phyloP scores from a whole-genome alignment of 2,329 filamentous ascomycete genomes.

The Calonectria naviculata region DNA sequence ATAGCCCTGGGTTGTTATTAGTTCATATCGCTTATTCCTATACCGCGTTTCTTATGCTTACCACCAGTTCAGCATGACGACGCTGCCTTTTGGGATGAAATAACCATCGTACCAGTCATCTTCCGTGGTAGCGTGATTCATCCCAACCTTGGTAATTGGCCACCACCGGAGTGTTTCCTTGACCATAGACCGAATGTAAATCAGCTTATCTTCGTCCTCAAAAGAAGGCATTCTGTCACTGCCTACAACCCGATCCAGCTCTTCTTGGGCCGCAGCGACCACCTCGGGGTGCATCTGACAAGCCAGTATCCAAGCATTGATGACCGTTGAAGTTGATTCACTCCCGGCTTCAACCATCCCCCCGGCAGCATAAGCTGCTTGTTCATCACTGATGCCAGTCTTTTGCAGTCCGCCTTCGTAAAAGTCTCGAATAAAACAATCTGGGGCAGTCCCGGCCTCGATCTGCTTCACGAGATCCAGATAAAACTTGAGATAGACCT shows the following conservation, averaged over 20 bases:
- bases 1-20: conserved; percentile 16
- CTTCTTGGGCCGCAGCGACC: conserved; percentile 30
- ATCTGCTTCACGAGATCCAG: conserved; percentile 22
- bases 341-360: conserved; percentile 34
- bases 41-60: neutral
- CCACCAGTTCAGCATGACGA: conserved; percentile 29
- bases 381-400: conserved; percentile 31
- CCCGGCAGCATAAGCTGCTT: conserved; percentile 27
- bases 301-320: conserved; percentile 57
- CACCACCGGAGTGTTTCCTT: conserved; percentile 57
- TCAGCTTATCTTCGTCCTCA: conserved; percentile 50
- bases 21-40: neutral
- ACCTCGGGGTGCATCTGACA: conserved; percentile 54
- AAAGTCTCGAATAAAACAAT: conserved; percentile 33
- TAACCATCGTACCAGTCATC: conserved; percentile 28
- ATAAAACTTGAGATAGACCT: conserved; percentile 31
- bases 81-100: conserved; percentile 28
- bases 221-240: conserved; percentile 47
- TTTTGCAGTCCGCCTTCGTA: conserved; percentile 23
- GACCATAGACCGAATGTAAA: conserved; percentile 55
- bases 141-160: conserved; percentile 39
- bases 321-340: conserved; percentile 33
- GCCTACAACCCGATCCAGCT: conserved; percentile 54
- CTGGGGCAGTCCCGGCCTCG: conserved; percentile 19
- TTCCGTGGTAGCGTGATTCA: conserved; percentile 23